Percentiles rank a stretch among this genome's conserved stretches.
Evolutionary conservation across 495 filamentous ascomycete species (phyloP).

Genomic region (Echria macrotheca): DNA sequence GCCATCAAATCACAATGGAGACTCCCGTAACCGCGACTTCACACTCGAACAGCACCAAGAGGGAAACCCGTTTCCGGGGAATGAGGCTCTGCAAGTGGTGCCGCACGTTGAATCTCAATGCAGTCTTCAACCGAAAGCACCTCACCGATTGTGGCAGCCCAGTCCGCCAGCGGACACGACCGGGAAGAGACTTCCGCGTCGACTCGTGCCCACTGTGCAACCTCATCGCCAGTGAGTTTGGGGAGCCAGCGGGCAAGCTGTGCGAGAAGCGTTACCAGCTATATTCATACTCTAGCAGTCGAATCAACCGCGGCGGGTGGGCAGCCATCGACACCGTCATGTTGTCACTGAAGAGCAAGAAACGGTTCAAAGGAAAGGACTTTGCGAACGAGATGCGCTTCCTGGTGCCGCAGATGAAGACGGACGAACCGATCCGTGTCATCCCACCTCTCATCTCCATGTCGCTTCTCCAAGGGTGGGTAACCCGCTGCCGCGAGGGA

Average conservation of each 20-base stretch:
- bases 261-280: conserved; percentile 1
- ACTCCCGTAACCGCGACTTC: background rate
- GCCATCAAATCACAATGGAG: no score
- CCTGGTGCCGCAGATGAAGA: conserved; percentile 1
- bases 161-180: conserved; percentile 4
- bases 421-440: conserved; percentile 4
- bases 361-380: background rate
- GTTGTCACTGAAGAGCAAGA: conserved; percentile 1
- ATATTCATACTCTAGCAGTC: conserved; percentile 3
- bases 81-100: conserved; percentile 5
- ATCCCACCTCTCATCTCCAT: conserved; percentile 4
- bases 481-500: conserved; percentile 4
- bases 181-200: conserved; percentile 5
- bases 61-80: background rate
- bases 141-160: background rate
- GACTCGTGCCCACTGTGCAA: conserved; percentile 2
- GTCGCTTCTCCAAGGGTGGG: conserved; percentile 4
- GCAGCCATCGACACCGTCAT: conserved; percentile 5
- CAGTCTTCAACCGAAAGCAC: conserved; percentile 2
- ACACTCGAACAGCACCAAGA: conserved; percentile 1
- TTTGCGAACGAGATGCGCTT: conserved; percentile 3
- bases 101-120: conserved; percentile 4
- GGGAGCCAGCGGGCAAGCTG: conserved; percentile 2
- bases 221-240: conserved; percentile 1
- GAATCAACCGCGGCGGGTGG: conserved; percentile 4